Base-by-base conservation (phyloP, 1,139 yeast genomes). In the Candida glucosophila region DNA sequence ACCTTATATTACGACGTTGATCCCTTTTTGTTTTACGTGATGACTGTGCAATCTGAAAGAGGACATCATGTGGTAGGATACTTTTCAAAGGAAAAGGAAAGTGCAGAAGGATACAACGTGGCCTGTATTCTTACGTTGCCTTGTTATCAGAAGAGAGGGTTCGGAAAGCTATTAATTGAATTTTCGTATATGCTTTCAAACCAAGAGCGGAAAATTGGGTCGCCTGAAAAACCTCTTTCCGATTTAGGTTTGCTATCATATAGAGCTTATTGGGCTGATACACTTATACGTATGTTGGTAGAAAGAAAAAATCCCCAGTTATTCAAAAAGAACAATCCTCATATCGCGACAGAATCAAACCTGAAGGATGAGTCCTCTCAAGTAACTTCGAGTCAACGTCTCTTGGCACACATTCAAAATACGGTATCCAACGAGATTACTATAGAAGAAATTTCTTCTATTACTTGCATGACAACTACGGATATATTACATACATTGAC, bases 11-110 rank as follows among this genome's bases (percentile, higher is more conserved):
- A 88, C 51, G 99, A 92, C 49, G 98, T 90, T 23, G 98, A 90
- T 49, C 98, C 99, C 4, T 90, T 90, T 44, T 58, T 90, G 41
- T 90, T 90, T 46, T 90, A 90, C 50, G 80, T 95, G 43, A 88
- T 92, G 97, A 86, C 97, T 1, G 69, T 76, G 34, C 70, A 83
- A 35, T 93, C 88, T 39, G 83, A 78, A 33, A 69, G 74, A 38
- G 96, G 98, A 3, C 96, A 88, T 51, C 97, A 90, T 53, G 62
- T 90, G 27, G 95, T 90, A 8, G 99, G 99, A 0, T 90, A 82
- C 48, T 90, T 90, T 46, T 88, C 97, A 3, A 90, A 90, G 43
- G 99, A 90, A 52, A 90, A 90, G 52, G 97, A 88, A 53, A 77
- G 88, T 37, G 93, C 95, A 0, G 97, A 90, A 44, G 80, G 78